Evolutionary conservation across 192 early-diverging fungal genomes (phyloP).

Genomic region (Mortierella antarctica): DNA sequence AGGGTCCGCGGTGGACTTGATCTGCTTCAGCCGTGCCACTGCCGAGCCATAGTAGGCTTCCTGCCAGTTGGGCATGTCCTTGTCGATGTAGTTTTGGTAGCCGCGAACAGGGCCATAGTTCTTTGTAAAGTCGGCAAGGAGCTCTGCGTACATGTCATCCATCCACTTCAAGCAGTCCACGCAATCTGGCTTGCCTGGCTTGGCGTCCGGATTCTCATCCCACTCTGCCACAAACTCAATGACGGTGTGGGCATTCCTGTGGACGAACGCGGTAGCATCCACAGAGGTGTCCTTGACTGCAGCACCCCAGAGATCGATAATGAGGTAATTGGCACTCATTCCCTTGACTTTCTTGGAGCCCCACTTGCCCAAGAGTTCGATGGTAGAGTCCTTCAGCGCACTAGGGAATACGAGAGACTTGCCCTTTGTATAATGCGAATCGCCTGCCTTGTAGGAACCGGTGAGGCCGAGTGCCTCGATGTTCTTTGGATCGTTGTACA

Average conservation of each 20-base stretch:
- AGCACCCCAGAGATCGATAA: slow-evolving; percentile 54
- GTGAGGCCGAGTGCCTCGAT: slow-evolving; percentile 29
- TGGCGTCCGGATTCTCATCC: slow-evolving; percentile 19
- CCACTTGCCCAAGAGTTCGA: slow-evolving; percentile 35
- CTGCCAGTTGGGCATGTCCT: slow-evolving; percentile 34
- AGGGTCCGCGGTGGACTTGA: slow-evolving; percentile 39
- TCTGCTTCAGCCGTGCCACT: slow-evolving; percentile 20
- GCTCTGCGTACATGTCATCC: slow-evolving; percentile 44
- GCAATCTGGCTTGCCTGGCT: slow-evolving; percentile 29
- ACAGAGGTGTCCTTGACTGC: slow-evolving; percentile 14
- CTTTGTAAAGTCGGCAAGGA: slow-evolving; percentile 23
- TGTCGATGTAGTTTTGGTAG: slow-evolving; percentile 57
- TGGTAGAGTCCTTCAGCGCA: slow-evolving; percentile 15
- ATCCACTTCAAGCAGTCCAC: slow-evolving; percentile 35
- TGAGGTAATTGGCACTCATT: slow-evolving; percentile 30
- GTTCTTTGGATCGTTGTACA: slow-evolving; percentile 20
- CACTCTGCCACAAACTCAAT: slow-evolving; percentile 54
- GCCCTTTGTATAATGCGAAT: slow-evolving; percentile 38
- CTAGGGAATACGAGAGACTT: slow-evolving; percentile 37
- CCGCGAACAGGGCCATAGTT: slow-evolving; percentile 29
- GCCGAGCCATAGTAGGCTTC: slow-evolving; percentile 47
- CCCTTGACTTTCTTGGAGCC: slow-evolving; percentile 7
- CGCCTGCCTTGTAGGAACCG: slow-evolving; percentile 16
- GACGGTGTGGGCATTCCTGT: slow-evolving; percentile 35
- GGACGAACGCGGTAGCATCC: slow-evolving; percentile 48